Conservation (phyloP, 2,329 filamentous ascomycete genomes). For the Penicillium rolfsii region DNA sequence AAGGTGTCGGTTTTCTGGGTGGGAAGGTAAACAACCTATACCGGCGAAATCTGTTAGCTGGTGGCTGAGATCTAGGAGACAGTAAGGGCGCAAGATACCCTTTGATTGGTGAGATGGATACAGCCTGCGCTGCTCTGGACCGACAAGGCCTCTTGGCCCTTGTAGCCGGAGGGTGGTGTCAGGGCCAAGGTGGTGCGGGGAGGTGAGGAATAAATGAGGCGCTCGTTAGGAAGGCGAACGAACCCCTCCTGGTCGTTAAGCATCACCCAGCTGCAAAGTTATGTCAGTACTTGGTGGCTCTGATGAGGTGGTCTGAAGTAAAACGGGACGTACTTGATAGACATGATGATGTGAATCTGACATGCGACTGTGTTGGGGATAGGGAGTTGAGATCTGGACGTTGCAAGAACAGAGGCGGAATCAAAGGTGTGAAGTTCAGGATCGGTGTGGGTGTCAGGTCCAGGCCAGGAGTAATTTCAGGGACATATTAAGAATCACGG, state of each 20-base stretch:
- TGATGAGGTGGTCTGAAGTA: background rate
- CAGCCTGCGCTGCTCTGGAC: constrained; percentile 74
- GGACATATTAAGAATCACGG: background rate
- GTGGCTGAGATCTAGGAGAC: background rate
- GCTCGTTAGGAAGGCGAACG: constrained; percentile 82
- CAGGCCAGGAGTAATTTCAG: background rate
- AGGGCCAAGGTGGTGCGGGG: constrained; percentile 77
- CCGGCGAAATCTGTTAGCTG: constrained; percentile 12
- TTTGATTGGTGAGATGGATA: constrained; percentile 81
- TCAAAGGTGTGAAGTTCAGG: background rate
- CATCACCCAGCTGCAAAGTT: constrained; percentile 79
- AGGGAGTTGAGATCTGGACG: background rate
- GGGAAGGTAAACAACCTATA: constrained; percentile 84
- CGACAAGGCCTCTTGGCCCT: constrained; percentile 65
- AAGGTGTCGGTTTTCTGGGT: constrained; percentile 67
- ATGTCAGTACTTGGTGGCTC: background rate
- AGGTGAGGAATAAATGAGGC: constrained; percentile 77
- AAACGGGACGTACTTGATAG: constrained; percentile 44
- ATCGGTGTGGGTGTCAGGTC: background rate
- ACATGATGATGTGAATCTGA: constrained; percentile 36
- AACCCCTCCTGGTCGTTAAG: constrained; percentile 73
- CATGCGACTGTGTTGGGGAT: constrained; percentile 8
- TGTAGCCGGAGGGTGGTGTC: constrained; percentile 68
- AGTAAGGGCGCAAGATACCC: constrained; percentile 56
- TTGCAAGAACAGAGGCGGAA: background rate